Base-by-base conservation (phyloP, 345 rosid species). In the Euphorbia tirucalli region DNA sequence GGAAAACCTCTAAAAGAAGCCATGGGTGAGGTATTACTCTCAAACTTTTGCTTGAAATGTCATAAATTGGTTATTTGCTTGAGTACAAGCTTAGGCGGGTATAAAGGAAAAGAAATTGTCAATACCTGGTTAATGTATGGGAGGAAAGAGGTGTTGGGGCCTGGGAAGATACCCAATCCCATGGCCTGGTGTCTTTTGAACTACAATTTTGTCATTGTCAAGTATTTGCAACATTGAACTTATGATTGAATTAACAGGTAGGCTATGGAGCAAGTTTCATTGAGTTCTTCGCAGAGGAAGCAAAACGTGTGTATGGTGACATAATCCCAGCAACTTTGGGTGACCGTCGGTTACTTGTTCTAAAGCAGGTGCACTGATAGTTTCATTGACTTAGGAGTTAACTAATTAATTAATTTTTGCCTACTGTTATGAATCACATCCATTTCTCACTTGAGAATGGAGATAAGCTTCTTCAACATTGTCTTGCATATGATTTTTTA, bases 1-100 rank as follows among this genome's bases (percentile, higher is more conserved):
- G 99, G 99, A 55, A 95, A 95, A 77, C 98, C 99, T 73, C 80
- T 95, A 54, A 86, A 87, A 75, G 99, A 95, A 74, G 96, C 99
- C 75, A 73, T 88, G 19, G 98, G 96, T 43, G 98, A 95, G 98
- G 99, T 95, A 84, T 65, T 46, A 30, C 25, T 56, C 85, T 59
- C 61, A 19, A 15, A 75, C 63, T 39, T 67, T 56, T 65, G 46
- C 58, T 65, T 70, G 61, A 74, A 67, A 69, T 71, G 74, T 69
- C 56, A 62, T 61, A 74, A 48, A 21, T 80, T 65, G 65, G 56
- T 22, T 30, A 19, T 15, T 48, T 15, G 3, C 4, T 48, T 48
- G n/a, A 15, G 19, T 5, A 32, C 37, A 32, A 32, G 37, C 37
- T 5, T 32, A 32, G 37, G 37, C 37, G 5, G 37, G 37, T 32